Evolutionary conservation across 805 yeast genomes (phyloP).

Genomic region (Phaffomyces opuntiae): DNA sequence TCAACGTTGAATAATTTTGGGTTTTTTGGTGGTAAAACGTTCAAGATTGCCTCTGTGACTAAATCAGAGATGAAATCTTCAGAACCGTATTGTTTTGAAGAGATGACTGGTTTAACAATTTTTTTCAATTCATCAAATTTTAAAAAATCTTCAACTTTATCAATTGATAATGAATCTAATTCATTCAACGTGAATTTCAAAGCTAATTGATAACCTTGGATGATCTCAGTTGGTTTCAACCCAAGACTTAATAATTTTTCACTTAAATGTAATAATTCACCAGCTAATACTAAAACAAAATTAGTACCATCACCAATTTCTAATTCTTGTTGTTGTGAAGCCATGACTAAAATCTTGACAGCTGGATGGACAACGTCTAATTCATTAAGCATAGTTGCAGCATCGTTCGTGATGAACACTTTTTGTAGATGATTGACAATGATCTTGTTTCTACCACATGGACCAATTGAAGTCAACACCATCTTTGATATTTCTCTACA

Average conservation of each 20-base stretch:
- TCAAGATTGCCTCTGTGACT: constrained; percentile 78
- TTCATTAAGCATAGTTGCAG: constrained; percentile 95
- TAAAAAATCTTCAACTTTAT: constrained; percentile 50
- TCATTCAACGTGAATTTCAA: constrained; percentile 62
- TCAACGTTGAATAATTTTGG: constrained; percentile 78
- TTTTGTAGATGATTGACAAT: constrained; percentile 84
- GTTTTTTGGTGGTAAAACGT: constrained; percentile 63
- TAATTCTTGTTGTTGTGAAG: constrained; percentile 91
- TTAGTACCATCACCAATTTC: constrained; percentile 98
- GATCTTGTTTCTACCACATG: constrained; percentile 95
- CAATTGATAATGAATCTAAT: constrained; percentile 59
- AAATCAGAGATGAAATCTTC: constrained; percentile 73
- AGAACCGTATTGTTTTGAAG: constrained; percentile 88
- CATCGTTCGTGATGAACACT: constrained; percentile 88
- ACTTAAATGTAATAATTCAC: constrained; percentile 81
- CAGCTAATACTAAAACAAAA: constrained; percentile 85
- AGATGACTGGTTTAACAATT: constrained; percentile 78
- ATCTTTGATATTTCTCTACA: constrained; percentile 88
- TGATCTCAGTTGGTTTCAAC: constrained; percentile 83
- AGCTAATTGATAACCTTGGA: constrained; percentile 91
- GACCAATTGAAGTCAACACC: constrained; percentile 93
- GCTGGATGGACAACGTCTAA: constrained; percentile 96
- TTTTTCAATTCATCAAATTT: constrained; percentile 53
- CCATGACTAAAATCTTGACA: constrained; percentile 92
- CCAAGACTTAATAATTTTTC: constrained; percentile 83